These are phyloP conservation scores for Canna indica DNA, from an alignment of 176 grass and related monocot genomes.

Conservation along the genomic window DNA sequence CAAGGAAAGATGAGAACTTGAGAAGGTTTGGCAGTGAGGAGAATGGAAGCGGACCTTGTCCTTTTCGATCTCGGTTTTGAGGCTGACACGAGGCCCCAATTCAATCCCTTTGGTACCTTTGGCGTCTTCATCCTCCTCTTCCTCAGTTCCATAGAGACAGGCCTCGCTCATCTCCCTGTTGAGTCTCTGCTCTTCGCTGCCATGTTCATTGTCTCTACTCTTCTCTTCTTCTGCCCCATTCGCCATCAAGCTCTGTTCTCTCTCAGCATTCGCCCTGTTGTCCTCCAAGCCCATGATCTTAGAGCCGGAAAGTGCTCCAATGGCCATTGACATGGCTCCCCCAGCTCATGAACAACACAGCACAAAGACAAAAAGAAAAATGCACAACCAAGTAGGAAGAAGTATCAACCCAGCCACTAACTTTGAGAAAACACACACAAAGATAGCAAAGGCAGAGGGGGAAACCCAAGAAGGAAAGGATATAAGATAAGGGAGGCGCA, in stretches of 20 bases:
- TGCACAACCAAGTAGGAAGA: not conserved
- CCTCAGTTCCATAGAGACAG: constrained; percentile 27
- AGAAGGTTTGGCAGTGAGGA: too few relatives aligned
- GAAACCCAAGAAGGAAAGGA: not conserved
- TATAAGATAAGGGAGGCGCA: constrained; percentile 1
- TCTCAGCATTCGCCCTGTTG: not conserved
- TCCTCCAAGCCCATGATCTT: constrained; percentile 38
- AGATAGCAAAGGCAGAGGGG: not conserved
- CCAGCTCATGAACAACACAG: constrained; percentile 4
- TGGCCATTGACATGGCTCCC: constrained; percentile 64
- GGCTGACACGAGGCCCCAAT: constrained; percentile 78
- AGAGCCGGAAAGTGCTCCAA: constrained; percentile 54
- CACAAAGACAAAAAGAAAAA: constrained; percentile 11
- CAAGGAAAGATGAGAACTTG: not conserved
- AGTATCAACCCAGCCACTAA: not conserved
- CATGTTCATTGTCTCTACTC: not conserved
- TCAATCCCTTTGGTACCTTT: constrained; percentile 46
- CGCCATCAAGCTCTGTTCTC: not conserved
- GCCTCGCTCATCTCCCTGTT: constrained; percentile 40
- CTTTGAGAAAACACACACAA: not conserved
- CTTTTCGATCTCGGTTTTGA: constrained; percentile 98
- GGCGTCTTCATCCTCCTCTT: constrained; percentile 49
- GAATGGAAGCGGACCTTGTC: constrained; percentile 47
- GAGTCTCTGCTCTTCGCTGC: constrained; percentile 6
- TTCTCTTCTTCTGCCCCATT: constrained; percentile 21